Evolutionary conservation across 345 rosid species (phyloP).

Genomic region (Salix brachista): DNA sequence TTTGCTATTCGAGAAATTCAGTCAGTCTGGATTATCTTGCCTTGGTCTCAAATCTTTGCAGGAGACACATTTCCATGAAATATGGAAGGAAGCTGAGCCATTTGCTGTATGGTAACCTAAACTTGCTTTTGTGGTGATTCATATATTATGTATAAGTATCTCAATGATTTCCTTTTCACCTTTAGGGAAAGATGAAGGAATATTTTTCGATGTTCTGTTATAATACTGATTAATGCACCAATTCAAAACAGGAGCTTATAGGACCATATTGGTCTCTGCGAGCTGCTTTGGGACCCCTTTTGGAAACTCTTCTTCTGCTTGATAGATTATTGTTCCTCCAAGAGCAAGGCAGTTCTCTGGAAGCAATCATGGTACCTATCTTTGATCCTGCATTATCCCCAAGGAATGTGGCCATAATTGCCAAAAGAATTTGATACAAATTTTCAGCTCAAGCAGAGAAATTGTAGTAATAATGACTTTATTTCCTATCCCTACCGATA

Average conservation of each 20-base stretch:
- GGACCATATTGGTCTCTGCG: conserved; percentile 93
- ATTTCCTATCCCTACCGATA: no score
- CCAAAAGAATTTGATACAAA: conserved; percentile 42
- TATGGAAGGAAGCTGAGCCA: conserved; percentile 65
- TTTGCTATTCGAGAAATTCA: conserved; percentile 56
- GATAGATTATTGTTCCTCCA: conserved; percentile 89
- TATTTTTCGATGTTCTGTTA: neutral
- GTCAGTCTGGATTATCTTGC: conserved; percentile 62
- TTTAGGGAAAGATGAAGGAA: neutral
- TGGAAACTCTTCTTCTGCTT: conserved; percentile 78
- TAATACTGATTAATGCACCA: conserved; percentile 2
- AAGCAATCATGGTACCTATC: conserved; percentile 69
- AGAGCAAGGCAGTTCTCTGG: conserved; percentile 54
- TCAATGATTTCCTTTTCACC: neutral
- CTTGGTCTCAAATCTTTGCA: conserved; percentile 52
- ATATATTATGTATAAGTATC: neutral
- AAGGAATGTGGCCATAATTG: conserved; percentile 81
- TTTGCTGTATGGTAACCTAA: conserved; percentile 47
- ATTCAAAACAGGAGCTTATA: conserved; percentile 51
- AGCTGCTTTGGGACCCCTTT: conserved; percentile 78
- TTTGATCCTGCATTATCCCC: conserved; percentile 85
- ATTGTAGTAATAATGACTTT: neutral
- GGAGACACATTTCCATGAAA: conserved; percentile 41
- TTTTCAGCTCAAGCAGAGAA: neutral
- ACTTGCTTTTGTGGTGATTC: neutral